Evolutionary conservation across 441 rosid genomes (phyloP).

Genomic region (Populus trichocarpa): DNA sequence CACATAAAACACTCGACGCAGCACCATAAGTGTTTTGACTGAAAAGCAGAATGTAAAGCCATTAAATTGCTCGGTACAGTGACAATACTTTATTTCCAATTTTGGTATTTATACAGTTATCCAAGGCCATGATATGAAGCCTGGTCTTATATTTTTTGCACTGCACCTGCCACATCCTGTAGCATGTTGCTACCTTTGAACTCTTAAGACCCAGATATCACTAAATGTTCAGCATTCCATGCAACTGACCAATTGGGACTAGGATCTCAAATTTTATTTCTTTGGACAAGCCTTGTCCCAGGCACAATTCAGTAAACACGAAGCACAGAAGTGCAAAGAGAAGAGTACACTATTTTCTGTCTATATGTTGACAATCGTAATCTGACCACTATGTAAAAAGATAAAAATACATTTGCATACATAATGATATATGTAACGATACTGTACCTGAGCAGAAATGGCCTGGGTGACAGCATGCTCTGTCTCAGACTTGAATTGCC

Average conservation of each 20-base stretch:
- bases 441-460: conserved; percentile 89
- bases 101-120: not conserved
- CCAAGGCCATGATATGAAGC: not conserved
- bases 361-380: not conserved
- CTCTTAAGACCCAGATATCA: conserved; percentile 2
- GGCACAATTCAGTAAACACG: not conserved
- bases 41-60: not conserved
- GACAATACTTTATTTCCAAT: not conserved
- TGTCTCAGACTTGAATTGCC: conserved; percentile 92
- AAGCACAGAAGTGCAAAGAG: not conserved
- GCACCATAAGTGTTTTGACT: not conserved
- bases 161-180: conserved; percentile 3
- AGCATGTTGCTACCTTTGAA: not conserved
- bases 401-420: not conserved
- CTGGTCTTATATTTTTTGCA: not conserved
- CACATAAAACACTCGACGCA: not conserved
- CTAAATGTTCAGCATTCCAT: not conserved
- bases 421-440: not conserved
- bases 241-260: not conserved
- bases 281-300: not conserved
- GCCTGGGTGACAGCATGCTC: conserved; percentile 93
- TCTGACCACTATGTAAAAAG: not conserved
- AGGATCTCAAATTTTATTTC: not conserved
- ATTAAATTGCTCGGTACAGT: not conserved
- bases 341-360: not conserved